Evolutionary conservation across 2,329 filamentous ascomycete genomes (phyloP), one percentile per base, ranked within the genome.

Genomic region (Diplodia scrobiculata): DNA sequence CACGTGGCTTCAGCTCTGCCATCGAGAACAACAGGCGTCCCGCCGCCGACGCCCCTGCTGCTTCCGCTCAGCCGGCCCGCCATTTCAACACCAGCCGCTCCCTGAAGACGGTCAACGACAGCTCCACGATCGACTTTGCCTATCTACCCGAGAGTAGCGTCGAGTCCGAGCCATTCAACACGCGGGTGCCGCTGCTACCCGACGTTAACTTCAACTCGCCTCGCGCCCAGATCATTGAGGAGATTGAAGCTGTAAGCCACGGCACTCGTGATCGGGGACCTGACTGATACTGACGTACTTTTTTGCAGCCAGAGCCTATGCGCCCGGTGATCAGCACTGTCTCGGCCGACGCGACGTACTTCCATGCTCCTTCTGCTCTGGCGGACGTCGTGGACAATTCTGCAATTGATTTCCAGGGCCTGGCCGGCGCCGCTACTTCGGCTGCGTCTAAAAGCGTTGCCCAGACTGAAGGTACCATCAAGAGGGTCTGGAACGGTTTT

Each of bases 61-160:
- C 74, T 63, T 69, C 73, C 5, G 71, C 69, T 63, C 73, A 71
- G 66, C 69, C 75, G 63, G 70, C 77, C 76, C 83, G 85, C 66
- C 81, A 84, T 72, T 87, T 89, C 82, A 88, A 88, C 78, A 87
- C 86, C 68, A 85, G 82, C 68, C 84, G 84, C 68, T 76, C 81
- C 68, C 77, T 82, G 63, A 87, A 87, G 73, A 77, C 84, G 32
- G 80, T 84, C 68, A 81, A 83, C 64, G 86, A 88, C 77, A 78
- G 76, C 67, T 87, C 84, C 48, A 86, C 86, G 50, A 84, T 89
- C 67, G 86, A 89, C 78, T 87, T 88, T 72, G 82, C 83, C 71
- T 87, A 83, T 78, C 79, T 88, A 70, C 86, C 86, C 41, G 79
- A 80, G 65, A 79, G 82, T 70, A 34, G 5, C 78, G 86, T 86